These are phyloP conservation scores for Solanum hybrid DNA, from an alignment of 305 asterid species.

Conservation along the genomic window DNA sequence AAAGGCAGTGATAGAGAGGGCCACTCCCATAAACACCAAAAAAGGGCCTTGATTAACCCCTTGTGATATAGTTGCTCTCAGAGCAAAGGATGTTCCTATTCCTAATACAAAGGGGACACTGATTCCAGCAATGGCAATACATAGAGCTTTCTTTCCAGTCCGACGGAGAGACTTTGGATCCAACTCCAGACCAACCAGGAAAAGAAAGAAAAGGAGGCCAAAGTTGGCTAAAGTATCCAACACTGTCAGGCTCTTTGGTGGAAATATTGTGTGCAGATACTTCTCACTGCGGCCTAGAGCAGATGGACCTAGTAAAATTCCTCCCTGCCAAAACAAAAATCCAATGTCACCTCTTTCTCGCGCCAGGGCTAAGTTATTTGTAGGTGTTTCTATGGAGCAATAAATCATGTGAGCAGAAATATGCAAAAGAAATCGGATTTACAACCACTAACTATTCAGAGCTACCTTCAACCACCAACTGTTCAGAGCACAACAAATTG, in stretches of 20 bases:
- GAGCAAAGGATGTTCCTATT: slow-evolving; percentile 62
- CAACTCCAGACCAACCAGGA: slow-evolving; percentile 82
- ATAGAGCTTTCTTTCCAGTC: slow-evolving; percentile 64
- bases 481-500: neutral
- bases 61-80: slow-evolving; percentile 39
- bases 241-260: slow-evolving; percentile 63
- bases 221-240: slow-evolving; percentile 80
- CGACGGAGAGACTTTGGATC: slow-evolving; percentile 49
- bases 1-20: slow-evolving; percentile 89
- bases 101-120: slow-evolving; percentile 62
- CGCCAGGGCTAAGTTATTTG: neutral
- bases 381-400: neutral
- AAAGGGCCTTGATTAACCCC: slow-evolving; percentile 48
- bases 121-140: slow-evolving; percentile 78
- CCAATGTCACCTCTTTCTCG: neutral
- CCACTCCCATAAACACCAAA: slow-evolving; percentile 89
- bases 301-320: slow-evolving; percentile 83
- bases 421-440: neutral
- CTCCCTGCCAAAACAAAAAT: slow-evolving; percentile 49
- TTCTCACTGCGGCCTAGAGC: slow-evolving; percentile 57
- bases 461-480: neutral
- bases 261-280: slow-evolving; percentile 53
- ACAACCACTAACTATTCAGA: neutral
- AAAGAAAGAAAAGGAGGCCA: slow-evolving; percentile 78
- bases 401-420: neutral